Evolutionary conservation across 2,329 filamentous ascomycete species (phyloP), one percentile per base, ranked within the genome.

Genomic region (Penicillium sp.): DNA sequence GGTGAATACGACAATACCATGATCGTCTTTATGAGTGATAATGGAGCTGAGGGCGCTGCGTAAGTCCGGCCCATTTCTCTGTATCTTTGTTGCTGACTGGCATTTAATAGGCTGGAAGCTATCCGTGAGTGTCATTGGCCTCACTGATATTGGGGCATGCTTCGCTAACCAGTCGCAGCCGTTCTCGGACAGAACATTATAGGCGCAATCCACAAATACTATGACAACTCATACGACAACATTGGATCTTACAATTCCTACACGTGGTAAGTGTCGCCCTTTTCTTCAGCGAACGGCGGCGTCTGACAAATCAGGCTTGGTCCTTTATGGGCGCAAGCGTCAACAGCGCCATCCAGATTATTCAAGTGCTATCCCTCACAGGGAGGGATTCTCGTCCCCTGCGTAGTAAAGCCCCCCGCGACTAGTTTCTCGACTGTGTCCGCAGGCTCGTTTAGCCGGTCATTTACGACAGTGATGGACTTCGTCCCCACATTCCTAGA

Each of bases 1-100:
- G 79, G 78, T 47, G 82, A 83, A 67, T 74, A 81, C 1, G 81
- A 83, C 64, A 82, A 83, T 65, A 84, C 82, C 0, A 80, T 82
- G 60, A 75, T 84, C 17, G 76, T 79, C 66, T 83, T 84, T 73
- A 79, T 83, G 75, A 79, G 75, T 8, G 82, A 84, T 64, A 83
- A 84, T 60, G 82, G 82, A 7, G 82, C 82, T 8, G 82, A 84
- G 65, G 82, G 82, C 1, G 53, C 53, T 13, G 53, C 53, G 53
- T 56, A 47, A 29, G 44, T 56, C 7, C 21, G 13, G 1, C 23
- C 17, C 13, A 2, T 11, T 7, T n/a, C 7, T 17, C 5, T 15
- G 5, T 9, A 17, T 9, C n/a, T 26, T 1, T n/a, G 7, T 2
- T 26, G 17, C 17, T 53, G 4, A 46, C 17, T 46, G 17, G 2